Conservation (phyloP, 179 eudicot genomes). For the Vitellaria paradoxa region DNA sequence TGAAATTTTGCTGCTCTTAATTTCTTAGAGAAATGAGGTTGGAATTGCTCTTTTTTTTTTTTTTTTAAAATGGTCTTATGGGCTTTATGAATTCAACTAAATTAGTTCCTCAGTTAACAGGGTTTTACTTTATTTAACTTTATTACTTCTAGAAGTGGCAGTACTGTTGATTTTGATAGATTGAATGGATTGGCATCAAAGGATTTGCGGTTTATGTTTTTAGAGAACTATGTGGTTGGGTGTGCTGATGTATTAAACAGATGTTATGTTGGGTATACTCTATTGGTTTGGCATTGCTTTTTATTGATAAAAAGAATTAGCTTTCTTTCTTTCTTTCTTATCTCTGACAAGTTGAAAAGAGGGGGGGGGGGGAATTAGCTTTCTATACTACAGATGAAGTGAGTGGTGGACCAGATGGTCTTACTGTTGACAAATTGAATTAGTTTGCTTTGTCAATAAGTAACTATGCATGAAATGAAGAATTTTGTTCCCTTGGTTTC, state of each 20-base stretch:
- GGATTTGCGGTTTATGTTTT: neutral
- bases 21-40: neutral
- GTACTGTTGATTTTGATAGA: neutral
- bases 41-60: neutral
- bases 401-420: neutral
- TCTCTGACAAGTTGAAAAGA: no score
- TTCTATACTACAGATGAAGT: neutral
- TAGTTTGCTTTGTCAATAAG: neutral
- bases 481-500: neutral
- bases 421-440: neutral
- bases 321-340: no score
- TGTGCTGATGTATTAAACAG: no score
- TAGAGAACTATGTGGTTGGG: neutral
- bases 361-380: neutral
- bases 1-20: neutral
- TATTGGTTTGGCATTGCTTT: no score
- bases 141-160: neutral
- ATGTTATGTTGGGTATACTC: no score
- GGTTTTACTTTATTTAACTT: no score
- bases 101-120: no score
- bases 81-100: neutral
- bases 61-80: neutral
- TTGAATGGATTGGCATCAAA: neutral
- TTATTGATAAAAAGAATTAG: no score
- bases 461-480: no score